These are phyloP conservation scores for Trichoderma simmonsii DNA, from an alignment of 2,329 filamentous ascomycete species.

Conservation along the genomic window DNA sequence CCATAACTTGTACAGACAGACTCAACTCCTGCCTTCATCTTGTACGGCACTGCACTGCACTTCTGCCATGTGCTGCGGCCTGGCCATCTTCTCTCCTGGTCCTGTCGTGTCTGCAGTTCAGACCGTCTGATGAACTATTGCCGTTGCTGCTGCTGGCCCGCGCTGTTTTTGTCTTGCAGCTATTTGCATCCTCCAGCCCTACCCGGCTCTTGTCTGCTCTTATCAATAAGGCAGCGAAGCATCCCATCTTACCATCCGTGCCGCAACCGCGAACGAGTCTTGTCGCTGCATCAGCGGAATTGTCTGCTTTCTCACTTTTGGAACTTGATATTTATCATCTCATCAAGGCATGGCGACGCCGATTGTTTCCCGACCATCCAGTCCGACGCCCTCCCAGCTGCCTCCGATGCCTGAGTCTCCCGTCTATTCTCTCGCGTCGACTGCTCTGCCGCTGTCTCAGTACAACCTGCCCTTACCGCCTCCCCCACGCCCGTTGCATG, in stretches of 20 bases:
- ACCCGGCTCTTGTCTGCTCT: neutral
- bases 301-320: neutral
- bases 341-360: conserved; percentile 12
- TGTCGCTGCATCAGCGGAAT: neutral
- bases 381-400: conserved; percentile 54
- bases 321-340: neutral
- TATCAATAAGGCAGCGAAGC: conserved; percentile 8
- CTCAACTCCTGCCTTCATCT: neutral
- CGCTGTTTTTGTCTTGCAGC: neutral
- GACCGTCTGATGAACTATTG: neutral
- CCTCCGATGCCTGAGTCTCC: conserved; percentile 62
- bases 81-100: neutral
- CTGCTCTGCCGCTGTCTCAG: conserved; percentile 56
- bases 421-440: conserved; percentile 62
- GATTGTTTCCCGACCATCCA: conserved; percentile 36
- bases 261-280: neutral
- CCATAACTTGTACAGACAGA: neutral
- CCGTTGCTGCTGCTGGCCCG: neutral
- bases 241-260: neutral
- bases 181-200: neutral
- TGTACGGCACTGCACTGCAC: neutral
- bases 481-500: conserved; percentile 54
- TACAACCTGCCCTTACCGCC: conserved; percentile 61
- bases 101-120: neutral
- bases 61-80: conserved; percentile 4